Percentiles rank a stretch among this genome's conserved stretches.
Evolutionary conservation across 106 monocot genomes (phyloP).

Genomic region (Dioscorea alata): DNA sequence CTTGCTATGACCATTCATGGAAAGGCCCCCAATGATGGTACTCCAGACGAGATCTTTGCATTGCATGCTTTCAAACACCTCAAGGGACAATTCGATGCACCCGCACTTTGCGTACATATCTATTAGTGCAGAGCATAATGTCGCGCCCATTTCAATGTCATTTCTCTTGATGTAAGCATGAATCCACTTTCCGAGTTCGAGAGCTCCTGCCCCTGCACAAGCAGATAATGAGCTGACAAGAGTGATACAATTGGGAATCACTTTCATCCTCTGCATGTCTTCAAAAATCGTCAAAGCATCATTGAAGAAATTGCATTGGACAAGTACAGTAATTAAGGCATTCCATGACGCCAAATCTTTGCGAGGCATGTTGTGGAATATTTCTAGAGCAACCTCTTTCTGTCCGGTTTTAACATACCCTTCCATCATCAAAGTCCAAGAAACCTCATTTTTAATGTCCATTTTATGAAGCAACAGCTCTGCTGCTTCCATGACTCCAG

Average conservation of each 20-base stretch:
- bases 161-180: conserved; percentile 31
- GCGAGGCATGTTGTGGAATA: conserved; percentile 27
- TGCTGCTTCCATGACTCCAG: conserved; percentile 21
- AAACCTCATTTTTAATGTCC: conserved; percentile 21
- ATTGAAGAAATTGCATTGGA: conserved; percentile 6
- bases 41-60: conserved; percentile 36
- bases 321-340: conserved; percentile 28
- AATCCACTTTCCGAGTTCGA: conserved; percentile 40
- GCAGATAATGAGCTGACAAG: conserved; percentile 31
- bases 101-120: conserved; percentile 61
- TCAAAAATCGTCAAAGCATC: conserved; percentile 34
- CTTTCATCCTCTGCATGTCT: conserved; percentile 28
- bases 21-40: conserved; percentile 35
- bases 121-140: conserved; percentile 28
- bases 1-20: conserved; percentile 19
- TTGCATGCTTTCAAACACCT: conserved; percentile 25
- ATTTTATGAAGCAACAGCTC: conserved; percentile 30
- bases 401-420: conserved; percentile 26
- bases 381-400: conserved; percentile 20
- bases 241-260: conserved; percentile 26
- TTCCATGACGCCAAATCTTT: conserved; percentile 45
- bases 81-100: conserved; percentile 22
- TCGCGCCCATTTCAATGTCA: conserved; percentile 18
- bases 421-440: conserved; percentile 39
- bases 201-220: conserved; percentile 29